Percentiles rank a stretch among this genome's conserved stretches.
phyloP scores from a whole-genome alignment of 768 basidiomycete genomes.

The Lactifluus rugatus region DNA sequence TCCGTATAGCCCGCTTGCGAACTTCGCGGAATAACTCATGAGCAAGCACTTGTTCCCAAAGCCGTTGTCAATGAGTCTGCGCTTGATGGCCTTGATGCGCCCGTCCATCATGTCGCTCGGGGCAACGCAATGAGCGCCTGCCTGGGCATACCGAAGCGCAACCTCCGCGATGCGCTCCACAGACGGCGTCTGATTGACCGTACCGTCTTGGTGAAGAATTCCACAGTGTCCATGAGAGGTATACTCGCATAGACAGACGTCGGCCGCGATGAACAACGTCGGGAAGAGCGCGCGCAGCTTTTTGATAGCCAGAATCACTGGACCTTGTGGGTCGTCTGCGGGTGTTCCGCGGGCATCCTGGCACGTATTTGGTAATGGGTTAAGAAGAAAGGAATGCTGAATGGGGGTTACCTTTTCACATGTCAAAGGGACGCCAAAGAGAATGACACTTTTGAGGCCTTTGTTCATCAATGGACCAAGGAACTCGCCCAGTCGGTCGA shows the following conservation, averaged over 20 bases:
- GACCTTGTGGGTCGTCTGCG: slow-evolving; percentile 83
- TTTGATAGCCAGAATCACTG: slow-evolving; percentile 88
- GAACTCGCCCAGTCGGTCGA: slow-evolving; percentile 87
- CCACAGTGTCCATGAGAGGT: slow-evolving; percentile 98
- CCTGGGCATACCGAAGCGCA: slow-evolving; percentile 82
- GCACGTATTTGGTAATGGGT: neutral
- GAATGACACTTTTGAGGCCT: slow-evolving; percentile 83
- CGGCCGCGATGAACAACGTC: slow-evolving; percentile 77
- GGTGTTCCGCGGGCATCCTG: slow-evolving; percentile 78
- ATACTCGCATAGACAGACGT: slow-evolving; percentile 99
- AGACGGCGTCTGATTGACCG: slow-evolving; percentile 65
- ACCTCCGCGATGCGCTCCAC: slow-evolving; percentile 88
- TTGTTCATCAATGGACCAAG: slow-evolving; percentile 81
- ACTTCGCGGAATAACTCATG: slow-evolving; percentile 98
- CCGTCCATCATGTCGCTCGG: slow-evolving; percentile 99
- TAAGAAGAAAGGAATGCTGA: neutral
- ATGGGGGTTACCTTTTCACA: slow-evolving; percentile 51
- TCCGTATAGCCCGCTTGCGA: slow-evolving; percentile 90
- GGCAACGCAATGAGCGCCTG: slow-evolving; percentile 97
- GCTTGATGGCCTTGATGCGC: slow-evolving; percentile 82
- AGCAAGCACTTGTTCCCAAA: slow-evolving; percentile 82
- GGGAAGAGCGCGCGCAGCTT: slow-evolving; percentile 74
- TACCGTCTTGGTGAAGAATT: slow-evolving; percentile 58
- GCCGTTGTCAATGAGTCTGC: slow-evolving; percentile 70
- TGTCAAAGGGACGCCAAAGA: slow-evolving; percentile 87